Conservation (phyloP, 2,329 filamentous ascomycete species). For the Botryotinia narcissicola region DNA sequence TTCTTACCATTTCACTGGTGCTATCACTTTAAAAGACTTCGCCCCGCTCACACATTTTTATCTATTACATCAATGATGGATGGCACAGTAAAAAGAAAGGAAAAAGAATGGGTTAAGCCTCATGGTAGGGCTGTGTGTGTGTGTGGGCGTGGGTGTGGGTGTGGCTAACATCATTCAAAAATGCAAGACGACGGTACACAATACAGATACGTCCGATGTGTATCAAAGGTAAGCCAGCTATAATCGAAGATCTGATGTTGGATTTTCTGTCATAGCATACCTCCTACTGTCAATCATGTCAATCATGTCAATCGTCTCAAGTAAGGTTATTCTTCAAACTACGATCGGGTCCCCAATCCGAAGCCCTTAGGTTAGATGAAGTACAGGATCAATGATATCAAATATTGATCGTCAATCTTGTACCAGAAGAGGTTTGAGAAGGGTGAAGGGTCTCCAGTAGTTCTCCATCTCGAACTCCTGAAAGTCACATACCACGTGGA, state of each 20-base stretch:
- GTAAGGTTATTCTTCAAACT: not conserved
- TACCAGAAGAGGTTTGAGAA: not conserved
- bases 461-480: not conserved
- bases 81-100: not conserved
- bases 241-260: not conserved
- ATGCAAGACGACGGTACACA: not conserved
- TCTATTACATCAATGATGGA: not conserved
- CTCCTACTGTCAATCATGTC: not conserved
- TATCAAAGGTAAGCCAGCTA: not conserved
- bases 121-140: constrained; percentile 18
- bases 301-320: not conserved
- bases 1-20: not conserved
- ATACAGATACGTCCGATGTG: not conserved
- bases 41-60: not conserved
- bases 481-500: not conserved
- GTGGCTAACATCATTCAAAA: not conserved
- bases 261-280: not conserved
- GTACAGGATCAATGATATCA: not conserved
- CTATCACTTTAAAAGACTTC: not conserved
- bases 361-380: not conserved
- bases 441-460: not conserved
- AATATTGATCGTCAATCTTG: not conserved
- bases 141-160: constrained; percentile 13
- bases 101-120: not conserved
- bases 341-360: not conserved